phyloP scores from a whole-genome alignment of 208 protist genomes.

The Leishmania amazonensis region DNA sequence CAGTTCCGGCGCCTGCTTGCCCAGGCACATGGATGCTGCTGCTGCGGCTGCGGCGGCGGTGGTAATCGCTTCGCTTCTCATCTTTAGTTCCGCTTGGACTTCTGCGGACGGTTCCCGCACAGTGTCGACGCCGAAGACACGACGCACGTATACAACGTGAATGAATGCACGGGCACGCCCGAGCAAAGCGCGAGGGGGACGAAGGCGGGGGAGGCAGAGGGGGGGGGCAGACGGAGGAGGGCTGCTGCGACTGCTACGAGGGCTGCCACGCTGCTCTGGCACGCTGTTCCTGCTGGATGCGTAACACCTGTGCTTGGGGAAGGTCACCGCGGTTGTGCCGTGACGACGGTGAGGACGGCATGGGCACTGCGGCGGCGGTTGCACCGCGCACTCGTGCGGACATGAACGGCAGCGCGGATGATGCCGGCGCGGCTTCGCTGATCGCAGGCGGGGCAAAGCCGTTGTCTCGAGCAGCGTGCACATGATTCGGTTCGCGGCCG shows the following conservation, averaged over 20 bases:
- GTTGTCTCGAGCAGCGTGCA: not conserved
- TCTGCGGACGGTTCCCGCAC: no score
- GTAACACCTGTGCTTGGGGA: conserved; percentile 10
- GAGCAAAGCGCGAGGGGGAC: not conserved
- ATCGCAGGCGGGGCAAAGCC: not conserved
- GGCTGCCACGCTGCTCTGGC: not conserved
- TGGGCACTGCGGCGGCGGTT: not conserved
- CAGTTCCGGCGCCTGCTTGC: not conserved
- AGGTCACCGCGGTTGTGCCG: not conserved
- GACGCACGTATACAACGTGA: no score
- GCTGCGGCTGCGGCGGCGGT: not conserved
- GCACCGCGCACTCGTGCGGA: no score
- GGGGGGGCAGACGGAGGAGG: not conserved
- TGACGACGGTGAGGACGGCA: conserved; percentile 2
- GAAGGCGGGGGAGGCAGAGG: not conserved
- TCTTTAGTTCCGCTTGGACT: not conserved
- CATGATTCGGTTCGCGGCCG: not conserved
- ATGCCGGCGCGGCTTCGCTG: not conserved
- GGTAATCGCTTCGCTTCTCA: not conserved
- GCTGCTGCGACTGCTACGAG: not conserved
- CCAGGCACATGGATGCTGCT: not conserved
- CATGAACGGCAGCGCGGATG: conserved; percentile 13
- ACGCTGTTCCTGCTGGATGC: conserved; percentile 9
- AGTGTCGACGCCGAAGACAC: no score
- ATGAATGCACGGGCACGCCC: not conserved